These are phyloP conservation scores for Eucalyptus viminalis DNA, from an alignment of 345 rosid genomes.

Conservation along the genomic window DNA sequence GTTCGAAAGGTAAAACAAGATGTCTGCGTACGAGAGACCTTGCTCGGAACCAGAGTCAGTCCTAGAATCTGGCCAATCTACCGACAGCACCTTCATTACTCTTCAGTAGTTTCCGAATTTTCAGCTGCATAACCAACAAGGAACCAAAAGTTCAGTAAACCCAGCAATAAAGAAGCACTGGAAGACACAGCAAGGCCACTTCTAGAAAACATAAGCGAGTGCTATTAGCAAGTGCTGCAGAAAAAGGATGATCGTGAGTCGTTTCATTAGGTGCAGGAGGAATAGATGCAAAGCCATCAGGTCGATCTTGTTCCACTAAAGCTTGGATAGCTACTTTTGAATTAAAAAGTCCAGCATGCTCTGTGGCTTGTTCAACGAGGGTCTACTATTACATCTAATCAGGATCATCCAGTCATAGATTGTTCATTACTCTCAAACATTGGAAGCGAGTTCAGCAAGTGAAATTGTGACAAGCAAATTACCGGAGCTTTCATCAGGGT, in stretches of 20 bases:
- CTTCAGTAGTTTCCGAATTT: constrained; percentile 9
- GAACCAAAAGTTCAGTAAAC: background rate
- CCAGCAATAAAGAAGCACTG: background rate
- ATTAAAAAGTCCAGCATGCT: background rate
- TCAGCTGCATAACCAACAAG: constrained; percentile 24
- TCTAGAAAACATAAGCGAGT: background rate
- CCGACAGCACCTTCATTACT: background rate
- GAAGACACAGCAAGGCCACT: background rate
- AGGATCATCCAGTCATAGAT: background rate
- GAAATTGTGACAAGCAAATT: background rate
- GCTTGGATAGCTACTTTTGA: background rate
- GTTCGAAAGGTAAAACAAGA: background rate
- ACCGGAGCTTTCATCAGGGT: constrained; percentile 27
- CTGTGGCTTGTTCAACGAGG: background rate
- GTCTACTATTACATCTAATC: background rate
- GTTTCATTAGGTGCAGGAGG: background rate
- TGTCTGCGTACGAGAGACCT: constrained; percentile 2
- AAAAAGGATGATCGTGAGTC: background rate
- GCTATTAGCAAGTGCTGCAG: background rate
- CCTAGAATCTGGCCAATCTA: constrained; percentile 2
- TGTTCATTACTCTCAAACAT: background rate
- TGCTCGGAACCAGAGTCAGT: constrained; percentile 3
- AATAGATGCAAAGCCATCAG: background rate
- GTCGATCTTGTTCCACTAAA: background rate
- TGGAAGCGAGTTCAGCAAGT: background rate